Conservation (phyloP, 2,329 filamentous ascomycete species). For the Cercospora sesami region DNA sequence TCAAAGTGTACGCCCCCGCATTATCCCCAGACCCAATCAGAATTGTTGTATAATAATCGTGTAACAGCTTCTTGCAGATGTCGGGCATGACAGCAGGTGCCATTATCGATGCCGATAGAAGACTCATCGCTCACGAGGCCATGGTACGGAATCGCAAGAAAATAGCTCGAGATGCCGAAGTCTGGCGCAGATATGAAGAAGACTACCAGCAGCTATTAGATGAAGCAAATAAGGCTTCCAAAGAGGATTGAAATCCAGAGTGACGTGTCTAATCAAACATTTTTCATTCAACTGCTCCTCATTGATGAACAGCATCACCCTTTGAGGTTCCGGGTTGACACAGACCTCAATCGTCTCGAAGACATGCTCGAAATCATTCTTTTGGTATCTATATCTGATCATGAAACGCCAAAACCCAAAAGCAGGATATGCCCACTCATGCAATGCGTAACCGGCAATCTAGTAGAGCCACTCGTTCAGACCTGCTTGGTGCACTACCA, state of each 20-base stretch:
- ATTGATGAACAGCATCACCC: background rate
- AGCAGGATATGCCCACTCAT: conserved; percentile 12
- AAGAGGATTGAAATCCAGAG: background rate
- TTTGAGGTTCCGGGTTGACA: background rate
- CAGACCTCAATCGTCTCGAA: background rate
- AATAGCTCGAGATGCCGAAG: conserved; percentile 63
- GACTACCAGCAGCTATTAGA: conserved; percentile 23
- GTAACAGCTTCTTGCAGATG: conserved; percentile 72
- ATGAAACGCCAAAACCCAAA: conserved; percentile 9
- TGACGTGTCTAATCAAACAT: background rate
- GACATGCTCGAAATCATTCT: conserved; percentile 6
- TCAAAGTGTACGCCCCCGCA: conserved; percentile 65
- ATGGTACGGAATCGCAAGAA: conserved; percentile 65
- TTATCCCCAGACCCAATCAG: background rate
- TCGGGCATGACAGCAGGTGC: conserved; percentile 79
- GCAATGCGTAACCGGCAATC: conserved; percentile 10
- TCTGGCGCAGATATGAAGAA: conserved; percentile 52
- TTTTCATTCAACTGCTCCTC: background rate
- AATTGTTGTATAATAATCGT: background rate
- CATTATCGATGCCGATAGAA: conserved; percentile 72
- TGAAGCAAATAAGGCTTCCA: background rate
- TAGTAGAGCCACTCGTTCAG: conserved; percentile 2
- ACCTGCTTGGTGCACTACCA: conserved; percentile 14
- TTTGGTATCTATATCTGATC: conserved; percentile 17
- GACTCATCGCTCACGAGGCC: conserved; percentile 67